Percentiles rank a stretch among this genome's conserved stretches.
Conservation (phyloP, 169 alveolate genomes). For the Eimeria acervulina region DNA sequence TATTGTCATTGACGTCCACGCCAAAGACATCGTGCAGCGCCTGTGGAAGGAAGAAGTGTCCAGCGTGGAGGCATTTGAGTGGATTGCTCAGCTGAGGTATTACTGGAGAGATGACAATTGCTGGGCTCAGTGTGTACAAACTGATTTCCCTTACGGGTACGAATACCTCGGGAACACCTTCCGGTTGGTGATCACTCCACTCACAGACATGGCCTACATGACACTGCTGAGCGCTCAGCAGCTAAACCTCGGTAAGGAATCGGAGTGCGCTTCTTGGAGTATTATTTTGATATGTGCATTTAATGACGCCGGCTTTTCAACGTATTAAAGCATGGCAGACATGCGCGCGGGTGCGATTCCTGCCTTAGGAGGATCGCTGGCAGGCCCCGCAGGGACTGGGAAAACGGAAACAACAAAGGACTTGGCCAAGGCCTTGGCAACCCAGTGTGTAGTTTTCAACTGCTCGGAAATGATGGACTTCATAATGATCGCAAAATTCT, state of each 20-base stretch:
- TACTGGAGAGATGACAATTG: conserved; percentile 97
- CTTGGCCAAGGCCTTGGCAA: conserved; percentile 97
- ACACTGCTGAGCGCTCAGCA: conserved; percentile 97
- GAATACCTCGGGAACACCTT: conserved; percentile 98
- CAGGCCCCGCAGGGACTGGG: conserved; percentile 99
- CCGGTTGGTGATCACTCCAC: conserved; percentile 97
- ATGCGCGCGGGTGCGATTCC: background rate
- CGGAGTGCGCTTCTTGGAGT: background rate
- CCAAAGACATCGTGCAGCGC: conserved; percentile 95
- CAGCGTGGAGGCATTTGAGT: conserved; percentile 84
- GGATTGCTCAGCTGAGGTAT: conserved; percentile 95
- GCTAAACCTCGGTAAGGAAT: conserved; percentile 92
- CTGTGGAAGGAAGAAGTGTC: conserved; percentile 88
- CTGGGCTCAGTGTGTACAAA: conserved; percentile 90
- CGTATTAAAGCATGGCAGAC: background rate
- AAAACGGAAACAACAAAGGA: conserved; percentile 99
- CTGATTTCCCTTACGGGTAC: conserved; percentile 95
- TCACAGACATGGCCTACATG: conserved; percentile 97
- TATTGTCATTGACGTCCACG: conserved; percentile 97
- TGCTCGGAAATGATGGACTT: conserved; percentile 98
- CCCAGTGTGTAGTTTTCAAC: conserved; percentile 97
- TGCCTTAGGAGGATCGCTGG: conserved; percentile 93
- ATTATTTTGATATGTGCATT: background rate
- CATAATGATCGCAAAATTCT: conserved; percentile 97
- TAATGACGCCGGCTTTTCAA: background rate